Conservation (phyloP, 768 basidiomycete genomes). For the Collybiopsis luxurians region DNA sequence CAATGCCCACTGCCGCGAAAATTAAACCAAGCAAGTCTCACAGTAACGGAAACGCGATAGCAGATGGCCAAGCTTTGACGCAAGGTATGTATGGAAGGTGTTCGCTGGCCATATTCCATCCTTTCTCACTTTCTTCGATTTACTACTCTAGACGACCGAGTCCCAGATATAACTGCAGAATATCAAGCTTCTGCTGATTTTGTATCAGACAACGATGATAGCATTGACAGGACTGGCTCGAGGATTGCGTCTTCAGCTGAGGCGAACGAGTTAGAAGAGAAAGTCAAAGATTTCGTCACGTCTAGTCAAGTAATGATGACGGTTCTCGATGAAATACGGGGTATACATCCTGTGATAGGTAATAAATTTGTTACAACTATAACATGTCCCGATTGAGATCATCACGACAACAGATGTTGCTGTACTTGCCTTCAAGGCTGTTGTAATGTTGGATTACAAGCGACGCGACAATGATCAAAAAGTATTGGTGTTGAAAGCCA, state of each 20-base stretch:
- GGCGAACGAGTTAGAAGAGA: not conserved
- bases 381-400: not conserved
- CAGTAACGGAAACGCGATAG: too few relatives aligned
- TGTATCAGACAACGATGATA: not conserved
- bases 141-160: not conserved
- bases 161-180: not conserved
- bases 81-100: too few relatives aligned
- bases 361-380: too few relatives aligned
- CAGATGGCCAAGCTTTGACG: too few relatives aligned
- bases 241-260: not conserved
- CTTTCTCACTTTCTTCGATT: too few relatives aligned
- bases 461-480: slow-evolving; percentile 38
- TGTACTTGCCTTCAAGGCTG: slow-evolving; percentile 38
- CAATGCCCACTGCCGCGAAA: too few relatives aligned
- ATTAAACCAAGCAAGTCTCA: too few relatives aligned
- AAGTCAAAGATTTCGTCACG: not conserved
- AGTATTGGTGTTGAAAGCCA: slow-evolving; percentile 30
- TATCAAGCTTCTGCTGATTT: not conserved
- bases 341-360: not conserved
- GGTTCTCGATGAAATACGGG: not conserved
- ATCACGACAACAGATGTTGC: slow-evolving; percentile 20
- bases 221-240: not conserved
- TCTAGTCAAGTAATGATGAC: not conserved
- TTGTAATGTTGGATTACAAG: slow-evolving; percentile 34
- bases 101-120: too few relatives aligned